Evolutionary conservation across 2,329 filamentous ascomycete species (phyloP).

Genomic region (Aspergillus persii): DNA sequence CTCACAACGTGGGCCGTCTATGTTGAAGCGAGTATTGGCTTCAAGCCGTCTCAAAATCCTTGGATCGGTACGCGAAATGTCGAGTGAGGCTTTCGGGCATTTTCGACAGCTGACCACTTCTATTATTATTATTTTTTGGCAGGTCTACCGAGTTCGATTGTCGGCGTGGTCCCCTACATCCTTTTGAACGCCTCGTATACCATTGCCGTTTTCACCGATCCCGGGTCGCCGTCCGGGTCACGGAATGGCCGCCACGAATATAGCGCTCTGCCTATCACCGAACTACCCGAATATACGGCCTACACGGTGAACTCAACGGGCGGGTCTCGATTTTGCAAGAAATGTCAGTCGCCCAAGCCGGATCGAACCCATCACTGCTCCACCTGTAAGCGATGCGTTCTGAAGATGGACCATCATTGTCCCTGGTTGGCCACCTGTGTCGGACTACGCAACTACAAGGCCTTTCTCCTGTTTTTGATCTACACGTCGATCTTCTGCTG

Average conservation of each 20-base stretch:
- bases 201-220: constrained; percentile 86
- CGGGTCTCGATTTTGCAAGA: constrained; percentile 89
- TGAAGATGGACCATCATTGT: constrained; percentile 99
- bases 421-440: constrained; percentile 97
- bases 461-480: constrained; percentile 86
- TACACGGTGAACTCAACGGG: constrained; percentile 93
- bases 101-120: not conserved
- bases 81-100: not conserved
- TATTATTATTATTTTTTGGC: not conserved
- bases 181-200: constrained; percentile 89
- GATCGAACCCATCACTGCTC: constrained; percentile 97
- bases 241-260: constrained; percentile 53
- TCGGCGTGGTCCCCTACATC: constrained; percentile 70
- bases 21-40: constrained; percentile 74
- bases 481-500: constrained; percentile 87
- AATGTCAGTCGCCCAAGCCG: constrained; percentile 91
- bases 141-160: constrained; percentile 52
- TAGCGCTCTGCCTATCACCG: constrained; percentile 74
- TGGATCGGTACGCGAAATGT: constrained; percentile 40
- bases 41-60: constrained; percentile 50
- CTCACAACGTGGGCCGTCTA: constrained; percentile 93
- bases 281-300: constrained; percentile 62
- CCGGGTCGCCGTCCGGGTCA: constrained; percentile 60
- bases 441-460: constrained; percentile 90
- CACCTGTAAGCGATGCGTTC: constrained; percentile 85